Percentiles rank a stretch among this genome's conserved stretches.
These are phyloP conservation scores for Neospermospora avenae DNA, from an alignment of 2,329 filamentous ascomycete genomes.

Conservation along the genomic window DNA sequence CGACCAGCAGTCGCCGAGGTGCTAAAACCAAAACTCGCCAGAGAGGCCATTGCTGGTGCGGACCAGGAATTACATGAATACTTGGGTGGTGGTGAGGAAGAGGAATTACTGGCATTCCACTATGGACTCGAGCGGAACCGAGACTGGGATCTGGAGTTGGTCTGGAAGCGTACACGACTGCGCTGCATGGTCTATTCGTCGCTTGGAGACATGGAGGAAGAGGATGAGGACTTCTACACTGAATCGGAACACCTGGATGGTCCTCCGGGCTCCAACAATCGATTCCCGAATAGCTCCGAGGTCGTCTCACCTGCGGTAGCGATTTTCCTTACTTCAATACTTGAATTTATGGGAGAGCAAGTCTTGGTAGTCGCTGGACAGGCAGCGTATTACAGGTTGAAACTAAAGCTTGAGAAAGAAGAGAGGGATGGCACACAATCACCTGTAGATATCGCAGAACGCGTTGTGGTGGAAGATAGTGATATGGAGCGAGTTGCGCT, in stretches of 20 bases:
- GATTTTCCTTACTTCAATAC: slow-evolving; percentile 91
- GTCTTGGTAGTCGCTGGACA: slow-evolving; percentile 83
- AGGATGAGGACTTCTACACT: slow-evolving; percentile 89
- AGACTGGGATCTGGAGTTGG: slow-evolving; percentile 85
- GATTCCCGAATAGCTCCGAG: slow-evolving; percentile 54
- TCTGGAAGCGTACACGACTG: slow-evolving; percentile 90
- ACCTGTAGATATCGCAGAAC: slow-evolving; percentile 53
- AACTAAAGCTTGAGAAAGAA: slow-evolving; percentile 55
- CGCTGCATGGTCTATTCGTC: slow-evolving; percentile 99
- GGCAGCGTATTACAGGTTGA: slow-evolving; percentile 70
- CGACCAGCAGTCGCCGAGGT: slow-evolving; percentile 82
- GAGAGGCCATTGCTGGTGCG: slow-evolving; percentile 76
- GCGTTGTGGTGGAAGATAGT: slow-evolving; percentile 79
- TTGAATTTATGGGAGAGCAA: slow-evolving; percentile 93
- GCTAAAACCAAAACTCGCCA: slow-evolving; percentile 83
- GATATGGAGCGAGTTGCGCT: slow-evolving; percentile 93
- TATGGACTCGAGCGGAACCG: slow-evolving; percentile 47
- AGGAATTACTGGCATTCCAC: slow-evolving; percentile 60
- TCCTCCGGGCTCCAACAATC: slow-evolving; percentile 51
- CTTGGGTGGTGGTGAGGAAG: slow-evolving; percentile 72
- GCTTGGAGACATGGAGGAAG: slow-evolving; percentile 93
- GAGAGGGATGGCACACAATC: slow-evolving; percentile 48
- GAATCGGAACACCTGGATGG: slow-evolving; percentile 71
- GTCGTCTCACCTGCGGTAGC: slow-evolving; percentile 85
- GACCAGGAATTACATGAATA: slow-evolving; percentile 88